These are phyloP conservation scores for Schizopora paradoxa DNA, from an alignment of 1,284 basidiomycete genomes.

Conservation along the genomic window DNA sequence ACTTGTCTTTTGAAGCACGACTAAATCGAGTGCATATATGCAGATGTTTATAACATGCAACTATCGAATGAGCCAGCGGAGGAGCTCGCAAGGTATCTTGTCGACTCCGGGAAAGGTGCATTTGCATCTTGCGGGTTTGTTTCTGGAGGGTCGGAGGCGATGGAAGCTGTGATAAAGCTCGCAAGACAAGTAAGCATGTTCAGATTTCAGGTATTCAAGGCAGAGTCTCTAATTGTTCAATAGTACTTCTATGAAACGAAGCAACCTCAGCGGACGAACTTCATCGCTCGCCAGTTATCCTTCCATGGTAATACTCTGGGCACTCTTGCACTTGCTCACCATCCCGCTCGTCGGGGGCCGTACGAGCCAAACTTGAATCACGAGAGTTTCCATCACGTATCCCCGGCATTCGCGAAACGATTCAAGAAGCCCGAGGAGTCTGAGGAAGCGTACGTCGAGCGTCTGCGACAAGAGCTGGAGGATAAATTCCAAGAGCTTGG, in stretches of 20 bases:
- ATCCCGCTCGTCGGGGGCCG: constrained; percentile 60
- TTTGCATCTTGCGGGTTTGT: constrained; percentile 66
- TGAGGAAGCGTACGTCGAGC: constrained; percentile 71
- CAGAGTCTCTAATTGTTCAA: background rate
- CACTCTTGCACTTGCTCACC: constrained; percentile 61
- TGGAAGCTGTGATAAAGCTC: constrained; percentile 77
- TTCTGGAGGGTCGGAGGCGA: constrained; percentile 80
- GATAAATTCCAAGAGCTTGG: constrained; percentile 79
- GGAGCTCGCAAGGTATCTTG: constrained; percentile 58
- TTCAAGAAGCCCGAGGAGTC: constrained; percentile 65
- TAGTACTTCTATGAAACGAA: constrained; percentile 68
- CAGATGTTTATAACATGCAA: constrained; percentile 81
- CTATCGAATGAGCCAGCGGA: constrained; percentile 75
- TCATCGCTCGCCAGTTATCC: constrained; percentile 73
- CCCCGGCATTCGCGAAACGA: constrained; percentile 79
- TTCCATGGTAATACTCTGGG: constrained; percentile 83
- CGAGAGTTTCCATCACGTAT: constrained; percentile 71
- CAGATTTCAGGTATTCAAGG: background rate
- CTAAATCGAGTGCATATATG: background rate
- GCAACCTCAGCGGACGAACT: constrained; percentile 65
- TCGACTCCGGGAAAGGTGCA: constrained; percentile 62
- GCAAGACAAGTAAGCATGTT: constrained; percentile 54
- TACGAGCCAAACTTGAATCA: constrained; percentile 61
- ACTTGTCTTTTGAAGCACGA: background rate
- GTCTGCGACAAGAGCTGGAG: constrained; percentile 74